A percentile compares a stretch with the other conserved stretches of the same genome.
phyloP scores from a whole-genome alignment of 192 early-diverging fungal species.

The Allomyces javanicus region DNA sequence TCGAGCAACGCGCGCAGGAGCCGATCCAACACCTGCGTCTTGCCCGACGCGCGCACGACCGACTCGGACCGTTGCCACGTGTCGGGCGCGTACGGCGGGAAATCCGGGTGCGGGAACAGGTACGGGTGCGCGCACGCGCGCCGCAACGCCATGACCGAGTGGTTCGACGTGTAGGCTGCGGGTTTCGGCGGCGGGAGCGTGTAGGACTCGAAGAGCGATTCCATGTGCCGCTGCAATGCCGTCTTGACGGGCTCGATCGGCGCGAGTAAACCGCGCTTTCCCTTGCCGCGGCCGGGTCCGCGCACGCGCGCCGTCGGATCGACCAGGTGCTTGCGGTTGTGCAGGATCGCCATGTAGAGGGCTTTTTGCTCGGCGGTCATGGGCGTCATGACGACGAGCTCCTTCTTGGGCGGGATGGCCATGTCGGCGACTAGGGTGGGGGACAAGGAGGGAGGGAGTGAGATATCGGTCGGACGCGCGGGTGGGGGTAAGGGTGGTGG shows the following conservation, averaged over 20 bases:
- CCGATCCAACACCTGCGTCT: conserved; percentile 66
- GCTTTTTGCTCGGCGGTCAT: neutral
- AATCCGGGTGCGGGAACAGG: conserved; percentile 41
- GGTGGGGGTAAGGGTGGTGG: neutral
- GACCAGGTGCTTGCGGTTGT: neutral
- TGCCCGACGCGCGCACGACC: conserved; percentile 58
- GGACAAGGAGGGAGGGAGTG: neutral
- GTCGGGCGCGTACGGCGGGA: conserved; percentile 40
- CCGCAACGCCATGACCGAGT: conserved; percentile 64
- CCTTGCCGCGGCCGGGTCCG: too few species aligned
- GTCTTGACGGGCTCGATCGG: too few species aligned
- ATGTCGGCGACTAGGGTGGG: neutral
- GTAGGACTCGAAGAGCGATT: neutral
- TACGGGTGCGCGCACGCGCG: conserved; percentile 96
- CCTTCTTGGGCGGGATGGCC: neutral
- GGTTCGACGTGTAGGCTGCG: neutral
- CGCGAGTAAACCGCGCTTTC: too few species aligned
- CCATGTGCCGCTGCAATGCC: neutral
- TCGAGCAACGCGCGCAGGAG: conserved; percentile 59
- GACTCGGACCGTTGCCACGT: conserved; percentile 30
- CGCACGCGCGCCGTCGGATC: too few species aligned
- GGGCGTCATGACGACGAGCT: neutral
- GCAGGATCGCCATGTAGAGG: neutral
- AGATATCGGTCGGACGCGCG: neutral
- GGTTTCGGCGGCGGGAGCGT: neutral